These are phyloP conservation scores for Mucor indicus DNA, from an alignment of 371 early-diverging fungal genomes.

Conservation along the genomic window DNA sequence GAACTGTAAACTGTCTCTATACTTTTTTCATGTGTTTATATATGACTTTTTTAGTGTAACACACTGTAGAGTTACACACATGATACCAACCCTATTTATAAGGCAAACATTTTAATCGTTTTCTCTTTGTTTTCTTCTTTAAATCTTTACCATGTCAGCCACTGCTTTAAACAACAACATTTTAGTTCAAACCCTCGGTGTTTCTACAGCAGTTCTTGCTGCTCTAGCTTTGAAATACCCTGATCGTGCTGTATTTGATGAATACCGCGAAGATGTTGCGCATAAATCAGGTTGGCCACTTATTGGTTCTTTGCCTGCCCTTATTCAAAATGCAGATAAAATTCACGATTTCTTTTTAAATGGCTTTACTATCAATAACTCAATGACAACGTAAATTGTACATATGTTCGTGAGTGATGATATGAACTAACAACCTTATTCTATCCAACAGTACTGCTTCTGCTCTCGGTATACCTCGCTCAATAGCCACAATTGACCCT, in stretches of 20 bases:
- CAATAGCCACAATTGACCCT: slow-evolving; percentile 17
- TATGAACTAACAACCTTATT: neutral
- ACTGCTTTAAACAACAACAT: too few relatives aligned
- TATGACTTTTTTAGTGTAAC: too few relatives aligned
- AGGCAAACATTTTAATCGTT: too few relatives aligned
- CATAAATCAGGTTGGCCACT: slow-evolving; percentile 22
- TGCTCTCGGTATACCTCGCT: slow-evolving; percentile 11
- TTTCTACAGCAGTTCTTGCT: slow-evolving; percentile 14
- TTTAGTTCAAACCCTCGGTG: neutral
- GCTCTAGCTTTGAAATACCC: slow-evolving; percentile 31
- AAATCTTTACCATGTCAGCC: too few relatives aligned
- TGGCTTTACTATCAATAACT: slow-evolving; percentile 4
- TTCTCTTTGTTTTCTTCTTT: too few relatives aligned
- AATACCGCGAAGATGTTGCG: slow-evolving; percentile 16
- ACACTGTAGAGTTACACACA: too few relatives aligned
- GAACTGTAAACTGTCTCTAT: too few relatives aligned
- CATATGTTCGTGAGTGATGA: neutral
- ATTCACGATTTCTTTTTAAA: slow-evolving; percentile 15
- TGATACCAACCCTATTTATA: too few relatives aligned
- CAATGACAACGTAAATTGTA: slow-evolving; percentile 2
- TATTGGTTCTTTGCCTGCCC: slow-evolving; percentile 19
- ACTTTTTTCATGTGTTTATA: too few relatives aligned
- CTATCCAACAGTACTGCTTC: slow-evolving; percentile 6
- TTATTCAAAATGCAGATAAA: slow-evolving; percentile 3
- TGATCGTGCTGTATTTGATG: slow-evolving; percentile 30